phyloP scores from a whole-genome alignment of 2,329 filamentous ascomycete species.

The Hymenoscyphus infarciens region DNA sequence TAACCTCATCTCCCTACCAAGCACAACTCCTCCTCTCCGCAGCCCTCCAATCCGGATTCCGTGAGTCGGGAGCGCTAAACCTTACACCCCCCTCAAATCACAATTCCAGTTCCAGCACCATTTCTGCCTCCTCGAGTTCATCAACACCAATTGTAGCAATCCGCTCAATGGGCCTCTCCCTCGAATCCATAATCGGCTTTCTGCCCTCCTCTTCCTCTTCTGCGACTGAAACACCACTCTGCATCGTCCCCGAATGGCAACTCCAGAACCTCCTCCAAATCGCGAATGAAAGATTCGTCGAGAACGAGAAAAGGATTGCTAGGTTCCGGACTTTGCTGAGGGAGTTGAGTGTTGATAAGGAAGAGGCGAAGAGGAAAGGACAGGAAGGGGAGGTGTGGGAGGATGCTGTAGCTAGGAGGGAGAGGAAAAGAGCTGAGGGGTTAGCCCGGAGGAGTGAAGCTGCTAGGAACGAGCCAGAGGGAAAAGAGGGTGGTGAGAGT shows the following conservation, averaged over 20 bases:
- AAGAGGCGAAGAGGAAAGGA: constrained; percentile 28
- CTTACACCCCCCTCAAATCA: constrained; percentile 38
- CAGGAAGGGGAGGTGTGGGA: constrained; percentile 50
- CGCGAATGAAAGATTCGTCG: constrained; percentile 69
- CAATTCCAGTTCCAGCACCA: not conserved
- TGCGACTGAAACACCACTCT: constrained; percentile 39
- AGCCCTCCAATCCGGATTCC: constrained; percentile 78
- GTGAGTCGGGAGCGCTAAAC: constrained; percentile 82
- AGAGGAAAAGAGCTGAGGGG: constrained; percentile 57
- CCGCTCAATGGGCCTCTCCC: constrained; percentile 74
- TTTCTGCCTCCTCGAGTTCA: constrained; percentile 24
- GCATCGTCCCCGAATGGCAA: constrained; percentile 63
- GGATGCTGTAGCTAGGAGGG: constrained; percentile 47
- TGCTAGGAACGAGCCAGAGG: not conserved
- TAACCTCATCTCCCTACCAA: constrained; percentile 70
- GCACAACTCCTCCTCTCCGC: constrained; percentile 74
- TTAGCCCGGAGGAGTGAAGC: constrained; percentile 44
- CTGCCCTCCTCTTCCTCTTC: constrained; percentile 24
- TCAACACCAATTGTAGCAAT: constrained; percentile 75
- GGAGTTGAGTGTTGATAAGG: constrained; percentile 21
- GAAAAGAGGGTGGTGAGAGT: not conserved
- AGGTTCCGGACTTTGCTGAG: constrained; percentile 52
- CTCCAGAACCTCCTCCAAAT: constrained; percentile 64
- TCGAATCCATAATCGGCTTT: constrained; percentile 76
- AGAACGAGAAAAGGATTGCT: constrained; percentile 65